phyloP scores from a whole-genome alignment of 371 early-diverging fungal genomes.

The Agmasoma carcini region DNA sequence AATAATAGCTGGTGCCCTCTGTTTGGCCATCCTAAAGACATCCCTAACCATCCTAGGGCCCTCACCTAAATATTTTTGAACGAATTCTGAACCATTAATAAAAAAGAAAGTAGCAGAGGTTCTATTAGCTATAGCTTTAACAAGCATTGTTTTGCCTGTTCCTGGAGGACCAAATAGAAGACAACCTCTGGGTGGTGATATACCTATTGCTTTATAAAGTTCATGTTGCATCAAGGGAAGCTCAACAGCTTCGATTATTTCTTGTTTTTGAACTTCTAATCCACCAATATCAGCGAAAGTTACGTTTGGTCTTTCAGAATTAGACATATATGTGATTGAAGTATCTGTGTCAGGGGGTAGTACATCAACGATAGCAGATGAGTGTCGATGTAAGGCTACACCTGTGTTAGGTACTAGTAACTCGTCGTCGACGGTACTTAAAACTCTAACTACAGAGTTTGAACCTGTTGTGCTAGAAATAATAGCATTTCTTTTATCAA shows the following conservation, averaged over 20 bases:
- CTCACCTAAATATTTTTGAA: slow-evolving; percentile 81
- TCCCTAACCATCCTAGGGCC: slow-evolving; percentile 59
- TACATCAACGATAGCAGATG: slow-evolving; percentile 67
- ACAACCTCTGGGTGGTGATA: slow-evolving; percentile 83
- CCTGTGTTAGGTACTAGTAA: slow-evolving; percentile 84
- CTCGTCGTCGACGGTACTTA: slow-evolving; percentile 90
- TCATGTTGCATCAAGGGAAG: slow-evolving; percentile 87
- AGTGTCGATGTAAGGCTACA: slow-evolving; percentile 92
- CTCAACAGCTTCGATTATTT: slow-evolving; percentile 87
- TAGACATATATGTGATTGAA: slow-evolving; percentile 50
- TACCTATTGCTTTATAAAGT: slow-evolving; percentile 79
- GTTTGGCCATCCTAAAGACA: slow-evolving; percentile 58
- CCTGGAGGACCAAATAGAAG: slow-evolving; percentile 93
- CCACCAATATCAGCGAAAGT: slow-evolving; percentile 98
- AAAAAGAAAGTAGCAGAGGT: slow-evolving; percentile 64
- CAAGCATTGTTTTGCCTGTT: slow-evolving; percentile 90
- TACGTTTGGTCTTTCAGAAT: slow-evolving; percentile 55
- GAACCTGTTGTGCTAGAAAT: slow-evolving; percentile 85
- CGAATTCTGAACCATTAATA: slow-evolving; percentile 81
- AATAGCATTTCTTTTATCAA: slow-evolving; percentile 90
- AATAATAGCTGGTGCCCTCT: slow-evolving; percentile 70
- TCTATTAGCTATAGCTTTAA: slow-evolving; percentile 88
- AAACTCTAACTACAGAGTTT: slow-evolving; percentile 81
- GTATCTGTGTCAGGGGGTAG: slow-evolving; percentile 56
- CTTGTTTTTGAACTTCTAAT: slow-evolving; percentile 77